Percentiles rank a stretch among this genome's conserved stretches.
These are phyloP conservation scores for Trichoderma semiorbis DNA, from an alignment of 2,329 filamentous ascomycete species.

Conservation along the genomic window DNA sequence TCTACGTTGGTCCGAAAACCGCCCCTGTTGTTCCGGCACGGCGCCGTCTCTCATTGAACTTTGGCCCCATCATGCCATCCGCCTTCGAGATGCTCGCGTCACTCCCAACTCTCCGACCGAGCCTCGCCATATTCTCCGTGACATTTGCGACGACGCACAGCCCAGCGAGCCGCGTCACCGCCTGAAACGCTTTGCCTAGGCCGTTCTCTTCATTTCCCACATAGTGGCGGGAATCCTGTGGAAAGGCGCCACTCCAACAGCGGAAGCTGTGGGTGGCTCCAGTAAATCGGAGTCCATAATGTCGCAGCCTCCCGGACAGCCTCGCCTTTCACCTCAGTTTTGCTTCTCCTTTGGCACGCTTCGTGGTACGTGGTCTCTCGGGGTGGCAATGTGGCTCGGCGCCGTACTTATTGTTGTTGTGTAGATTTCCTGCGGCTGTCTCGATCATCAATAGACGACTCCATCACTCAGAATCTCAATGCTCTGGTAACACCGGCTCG, in stretches of 20 bases:
- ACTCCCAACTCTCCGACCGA: not conserved
- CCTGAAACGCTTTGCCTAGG: not conserved
- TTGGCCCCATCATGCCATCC: not conserved
- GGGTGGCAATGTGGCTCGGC: not conserved
- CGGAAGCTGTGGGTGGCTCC: slow-evolving; percentile 35
- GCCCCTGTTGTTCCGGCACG: slow-evolving; percentile 13
- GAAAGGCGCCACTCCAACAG: slow-evolving; percentile 40
- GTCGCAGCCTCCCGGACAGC: slow-evolving; percentile 44
- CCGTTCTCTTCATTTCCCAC: slow-evolving; percentile 18
- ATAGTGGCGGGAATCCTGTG: slow-evolving; percentile 51
- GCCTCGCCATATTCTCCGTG: not conserved
- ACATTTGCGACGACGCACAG: slow-evolving; percentile 4
- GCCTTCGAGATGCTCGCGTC: not conserved
- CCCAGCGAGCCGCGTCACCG: slow-evolving; percentile 11
- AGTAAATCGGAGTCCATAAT: slow-evolving; percentile 38
- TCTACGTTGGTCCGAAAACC: slow-evolving; percentile 8
- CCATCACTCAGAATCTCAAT: slow-evolving; percentile 90
- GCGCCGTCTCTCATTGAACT: not conserved
- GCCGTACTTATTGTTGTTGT: slow-evolving; percentile 10
- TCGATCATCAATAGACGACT: slow-evolving; percentile 82
- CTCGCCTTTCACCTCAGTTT: slow-evolving; percentile 66
- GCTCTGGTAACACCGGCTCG: slow-evolving; percentile 74
- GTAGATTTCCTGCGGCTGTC: slow-evolving; percentile 93
- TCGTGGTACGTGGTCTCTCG: slow-evolving; percentile 52
- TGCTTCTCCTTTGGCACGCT: slow-evolving; percentile 70